Base-by-base conservation (phyloP, 1,284 basidiomycete genomes). In the Apiotrichum mycotoxinovorans region DNA sequence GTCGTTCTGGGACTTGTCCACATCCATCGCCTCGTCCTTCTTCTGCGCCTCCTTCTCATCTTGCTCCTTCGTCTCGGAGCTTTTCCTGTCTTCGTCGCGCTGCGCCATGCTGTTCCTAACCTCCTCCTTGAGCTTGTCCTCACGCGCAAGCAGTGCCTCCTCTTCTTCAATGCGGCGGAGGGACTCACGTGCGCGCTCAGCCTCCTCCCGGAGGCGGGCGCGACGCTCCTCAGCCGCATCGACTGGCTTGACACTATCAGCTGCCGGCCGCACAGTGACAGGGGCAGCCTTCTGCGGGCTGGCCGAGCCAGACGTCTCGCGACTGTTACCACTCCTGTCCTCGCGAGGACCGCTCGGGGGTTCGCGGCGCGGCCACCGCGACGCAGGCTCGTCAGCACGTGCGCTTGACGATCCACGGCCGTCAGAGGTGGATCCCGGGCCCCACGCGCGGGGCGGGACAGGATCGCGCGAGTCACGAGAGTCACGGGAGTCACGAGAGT, bases 191-290 rank as follows among this genome's bases (percentile, higher is more conserved):
- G 56, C 57, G 18, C 56, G 48, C 12, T 61, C 54, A 17, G 58
- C 58, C 49, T 62, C 60, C 43, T 65, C 60, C 7, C 60, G 54
- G 23, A 65, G 48, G 4, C 57, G 59, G 3, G 57, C 57, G 17
- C 64, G 61, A 44, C 42, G 42, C 25, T 10, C 25, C 22, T 44
- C 42, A 2, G 25, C 51, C 37, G 53, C 8, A 15, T 44, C 33
- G 12, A 30, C 30, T 12, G 30, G 7, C 30, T 30, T 30, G 30
- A 55, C 52, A 26, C 46, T 25, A 18, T 58, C 50, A 30, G 43
- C 12, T 12, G 41, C 41, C 8, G n/a, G 12, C 25, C 20, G 14
- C 11, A 4, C 43, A 8, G 14, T 26, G 43, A 11, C 14, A 45
- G 17, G 43, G 17, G 25, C 20, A 26, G 43, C 7, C 23, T 17